These are phyloP conservation scores for Termitomyces eurrhizus DNA, from an alignment of 768 basidiomycete species.

Conservation along the genomic window DNA sequence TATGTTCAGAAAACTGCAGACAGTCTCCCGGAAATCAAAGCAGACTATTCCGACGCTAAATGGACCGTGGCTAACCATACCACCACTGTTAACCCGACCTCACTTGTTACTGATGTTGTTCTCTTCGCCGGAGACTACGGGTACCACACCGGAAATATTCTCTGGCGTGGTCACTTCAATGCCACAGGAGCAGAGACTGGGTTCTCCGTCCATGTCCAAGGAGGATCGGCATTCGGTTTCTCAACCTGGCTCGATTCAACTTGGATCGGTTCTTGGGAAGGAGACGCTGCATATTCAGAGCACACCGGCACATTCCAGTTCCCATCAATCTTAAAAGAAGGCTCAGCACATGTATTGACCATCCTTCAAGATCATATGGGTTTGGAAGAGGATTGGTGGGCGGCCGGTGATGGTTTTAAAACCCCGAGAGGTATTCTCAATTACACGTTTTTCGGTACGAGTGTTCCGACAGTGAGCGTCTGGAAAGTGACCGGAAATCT, in stretches of 20 bases:
- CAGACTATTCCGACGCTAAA: conserved; percentile 34
- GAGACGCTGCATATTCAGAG: conserved; percentile 30
- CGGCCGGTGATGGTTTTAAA: conserved; percentile 44
- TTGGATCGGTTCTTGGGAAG: conserved; percentile 45
- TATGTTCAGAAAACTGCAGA: conserved; percentile 34
- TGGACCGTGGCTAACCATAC: conserved; percentile 42
- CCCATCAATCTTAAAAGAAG: conserved; percentile 24
- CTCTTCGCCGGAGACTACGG: conserved; percentile 49
- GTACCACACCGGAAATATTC: conserved; percentile 47
- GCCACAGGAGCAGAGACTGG: conserved; percentile 43
- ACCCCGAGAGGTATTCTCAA: conserved; percentile 43
- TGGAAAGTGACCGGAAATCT: conserved; percentile 54
- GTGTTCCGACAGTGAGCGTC: conserved; percentile 29
- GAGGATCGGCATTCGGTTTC: conserved; percentile 46
- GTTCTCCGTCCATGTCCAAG: conserved; percentile 35
- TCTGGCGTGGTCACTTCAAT: conserved; percentile 50
- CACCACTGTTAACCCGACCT: conserved; percentile 37
- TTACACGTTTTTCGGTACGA: conserved; percentile 41
- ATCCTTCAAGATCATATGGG: conserved; percentile 56
- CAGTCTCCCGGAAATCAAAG: conserved; percentile 38
- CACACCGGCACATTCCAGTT: conserved; percentile 33
- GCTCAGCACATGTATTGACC: conserved; percentile 39
- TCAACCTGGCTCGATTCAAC: conserved; percentile 46
- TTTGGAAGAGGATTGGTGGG: conserved; percentile 40
- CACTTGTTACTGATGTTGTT: conserved; percentile 34